Base-by-base conservation (phyloP, 2,329 filamentous ascomycete species). In the Fusarium sp. region DNA sequence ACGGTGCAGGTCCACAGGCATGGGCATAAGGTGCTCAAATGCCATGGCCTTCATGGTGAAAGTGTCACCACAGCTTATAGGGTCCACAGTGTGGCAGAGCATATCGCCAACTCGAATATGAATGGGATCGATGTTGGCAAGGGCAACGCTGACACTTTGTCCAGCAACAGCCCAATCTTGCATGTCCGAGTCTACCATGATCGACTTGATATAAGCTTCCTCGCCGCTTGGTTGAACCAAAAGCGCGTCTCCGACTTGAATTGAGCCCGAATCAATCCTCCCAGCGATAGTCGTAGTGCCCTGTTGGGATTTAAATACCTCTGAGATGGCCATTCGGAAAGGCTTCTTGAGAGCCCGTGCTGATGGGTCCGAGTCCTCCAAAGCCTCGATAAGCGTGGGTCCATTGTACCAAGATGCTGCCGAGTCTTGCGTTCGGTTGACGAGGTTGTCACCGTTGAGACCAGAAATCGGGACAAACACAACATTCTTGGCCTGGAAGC, bases 141-240 rank as follows among this genome's bases (percentile, higher is more conserved):
- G 83, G 66, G 96, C 90, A n/a, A 99, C 79, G 0, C 88, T 89
- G 13, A 91, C 87, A 58, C 95, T 96, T 72, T 98, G 92, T 1
- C 94, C 94, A 1, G 94, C 93, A 12, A 97, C 93, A 0, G 91
- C 92, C 92, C 93, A 99, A 58, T 97, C 93, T 11, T 84, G 85
- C 1, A 85, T 78, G 46, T 91, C 85, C 22, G 87, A 84, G 72
- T 94, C 90, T 9, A 93, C 84, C 73, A 95, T 89, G 43, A 99
- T 82, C 4, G 87, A 89, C 73, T 94, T 96, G 75, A 98, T 85
- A 46, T 87, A 88, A 1, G 92, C 93, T 34, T 85, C 89, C 73
- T 97, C 91, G 24, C 88, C 88, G 50, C 91, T 91, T 0, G 95
- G 95, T 74, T 96, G 90, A 3, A 92, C 85, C 6, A 93, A 74